Evolutionary conservation across 768 basidiomycete species (phyloP).

Genomic region (Boletus sensibilis): DNA sequence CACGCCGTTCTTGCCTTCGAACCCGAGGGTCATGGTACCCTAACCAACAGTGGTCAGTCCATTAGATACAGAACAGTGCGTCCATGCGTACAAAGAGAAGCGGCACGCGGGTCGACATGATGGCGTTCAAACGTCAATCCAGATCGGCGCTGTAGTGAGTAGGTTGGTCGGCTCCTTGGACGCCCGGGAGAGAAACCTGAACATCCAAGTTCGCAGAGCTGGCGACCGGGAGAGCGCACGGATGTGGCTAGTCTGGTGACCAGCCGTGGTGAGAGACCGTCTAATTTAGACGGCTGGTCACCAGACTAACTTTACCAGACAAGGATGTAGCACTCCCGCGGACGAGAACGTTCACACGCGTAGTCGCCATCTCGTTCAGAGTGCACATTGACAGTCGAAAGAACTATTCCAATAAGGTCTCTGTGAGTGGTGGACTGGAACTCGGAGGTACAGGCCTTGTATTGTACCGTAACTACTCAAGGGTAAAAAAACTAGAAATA

Average conservation of each 20-base stretch:
- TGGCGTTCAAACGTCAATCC: not conserved
- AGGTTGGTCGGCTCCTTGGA: not conserved
- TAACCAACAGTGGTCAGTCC: slow-evolving; percentile 10
- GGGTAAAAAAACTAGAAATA: too few species aligned
- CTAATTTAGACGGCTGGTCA: not conserved
- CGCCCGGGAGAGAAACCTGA: not conserved
- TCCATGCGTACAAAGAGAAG: slow-evolving; percentile 24
- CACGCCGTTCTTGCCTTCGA: slow-evolving; percentile 40
- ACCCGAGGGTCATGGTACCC: slow-evolving; percentile 53
- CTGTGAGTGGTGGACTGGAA: too few species aligned
- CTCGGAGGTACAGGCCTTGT: too few species aligned
- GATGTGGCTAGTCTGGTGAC: not conserved
- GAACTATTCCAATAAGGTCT: not conserved
- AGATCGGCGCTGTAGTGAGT: not conserved
- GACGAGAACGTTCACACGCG: not conserved
- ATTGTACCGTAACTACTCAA: too few species aligned
- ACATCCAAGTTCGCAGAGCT: not conserved
- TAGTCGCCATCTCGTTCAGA: not conserved
- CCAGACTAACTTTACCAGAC: not conserved
- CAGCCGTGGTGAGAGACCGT: too few species aligned
- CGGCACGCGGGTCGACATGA: slow-evolving; percentile 30
- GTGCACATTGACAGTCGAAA: not conserved
- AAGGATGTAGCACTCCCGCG: not conserved
- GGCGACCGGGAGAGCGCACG: not conserved
- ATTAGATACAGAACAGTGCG: not conserved